Base-by-base conservation (phyloP, 2,329 filamentous ascomycete species). In the Claviceps sp. region DNA sequence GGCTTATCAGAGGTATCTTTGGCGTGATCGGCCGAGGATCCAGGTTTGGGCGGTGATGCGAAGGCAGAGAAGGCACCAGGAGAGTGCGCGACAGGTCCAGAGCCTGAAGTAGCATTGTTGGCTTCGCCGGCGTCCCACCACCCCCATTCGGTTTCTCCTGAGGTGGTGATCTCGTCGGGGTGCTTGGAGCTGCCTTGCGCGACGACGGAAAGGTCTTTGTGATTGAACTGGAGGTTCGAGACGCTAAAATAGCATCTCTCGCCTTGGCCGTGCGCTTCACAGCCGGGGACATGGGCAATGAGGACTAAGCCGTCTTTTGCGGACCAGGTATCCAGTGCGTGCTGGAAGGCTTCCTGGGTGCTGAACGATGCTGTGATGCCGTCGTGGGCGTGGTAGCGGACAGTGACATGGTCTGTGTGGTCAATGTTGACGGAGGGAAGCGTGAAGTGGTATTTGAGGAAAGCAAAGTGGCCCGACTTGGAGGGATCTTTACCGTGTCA, bases 191-290 rank as follows among this genome's bases (percentile, higher is more conserved):
- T 53, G 30, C 61, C 61, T 2, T 24, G 42, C 7, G 59, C 62
- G 22, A 58, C 26, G 22, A 61, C 52, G 1, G 50, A 49, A 1
- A 56, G 51, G 0, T 55, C 50, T 3, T 56, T 37, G 5, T 51
- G 46, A 5, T 60, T 48, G 22, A 57, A 54, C 1, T 55, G 51
- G 2, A 65, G 30, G 8, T 48, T 49, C 5, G 51, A 57, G 41
- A 58, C 61, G n/a, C 59, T 53, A 52, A 65, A 65, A 49, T 60
- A 67, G 57, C 63, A 65, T 14, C 64, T 55, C 22, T 66, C 58
- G 26, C 58, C 59, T 8, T 56, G 54, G 13, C 51, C 50, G n/a
- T 59, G 58, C 48, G 56, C 59, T 9, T 60, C 60, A 47, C 63
- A 65, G 26, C 61, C 60, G 1, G 55, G 37, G 5, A 55, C 55